A percentile compares a stretch with the other conserved stretches of the same genome.
Conservation (phyloP, 345 rosid genomes). For the Populus ilicifolia region DNA sequence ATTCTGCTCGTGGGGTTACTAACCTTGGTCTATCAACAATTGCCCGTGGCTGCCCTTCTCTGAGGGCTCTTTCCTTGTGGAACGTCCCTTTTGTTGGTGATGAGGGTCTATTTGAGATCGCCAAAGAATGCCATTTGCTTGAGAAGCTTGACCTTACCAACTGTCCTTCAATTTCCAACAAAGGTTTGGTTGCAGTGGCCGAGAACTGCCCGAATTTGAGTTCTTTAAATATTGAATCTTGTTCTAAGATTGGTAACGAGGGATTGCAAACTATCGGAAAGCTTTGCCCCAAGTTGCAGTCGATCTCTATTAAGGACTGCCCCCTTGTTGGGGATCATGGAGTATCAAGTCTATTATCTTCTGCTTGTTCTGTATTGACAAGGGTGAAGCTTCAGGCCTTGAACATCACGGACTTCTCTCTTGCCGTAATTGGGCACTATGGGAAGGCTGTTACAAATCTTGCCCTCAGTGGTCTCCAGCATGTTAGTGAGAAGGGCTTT, state of each 20-base stretch:
- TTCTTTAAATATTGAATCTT: conserved; percentile 50
- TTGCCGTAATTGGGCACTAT: conserved; percentile 69
- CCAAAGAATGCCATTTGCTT: conserved; percentile 52
- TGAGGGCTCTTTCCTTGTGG: conserved; percentile 62
- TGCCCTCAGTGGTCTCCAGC: conserved; percentile 42
- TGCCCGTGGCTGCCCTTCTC: conserved; percentile 62
- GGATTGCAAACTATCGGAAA: conserved; percentile 60
- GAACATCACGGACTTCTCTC: conserved; percentile 70
- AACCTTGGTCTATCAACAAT: conserved; percentile 53
- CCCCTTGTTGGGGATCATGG: conserved; percentile 74
- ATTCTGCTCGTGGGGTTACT: conserved; percentile 45
- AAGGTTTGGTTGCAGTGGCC: conserved; percentile 58
- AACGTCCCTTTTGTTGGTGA: conserved; percentile 54
- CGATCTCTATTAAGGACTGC: conserved; percentile 62
- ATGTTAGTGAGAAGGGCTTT: conserved; percentile 68
- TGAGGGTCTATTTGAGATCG: conserved; percentile 50
- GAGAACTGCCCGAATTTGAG: conserved; percentile 55
- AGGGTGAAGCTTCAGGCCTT: conserved; percentile 66
- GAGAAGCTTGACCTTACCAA: conserved; percentile 68
- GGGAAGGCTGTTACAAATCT: conserved; percentile 52
- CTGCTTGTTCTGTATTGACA: conserved; percentile 39
- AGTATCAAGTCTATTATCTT: conserved; percentile 50
- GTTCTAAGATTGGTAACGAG: conserved; percentile 56
- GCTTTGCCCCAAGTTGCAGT: conserved; percentile 45
- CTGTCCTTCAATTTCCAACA: conserved; percentile 56